These are phyloP conservation scores for Penicillium sp. DNA, from an alignment of 2,329 filamentous ascomycete genomes.

Conservation along the genomic window DNA sequence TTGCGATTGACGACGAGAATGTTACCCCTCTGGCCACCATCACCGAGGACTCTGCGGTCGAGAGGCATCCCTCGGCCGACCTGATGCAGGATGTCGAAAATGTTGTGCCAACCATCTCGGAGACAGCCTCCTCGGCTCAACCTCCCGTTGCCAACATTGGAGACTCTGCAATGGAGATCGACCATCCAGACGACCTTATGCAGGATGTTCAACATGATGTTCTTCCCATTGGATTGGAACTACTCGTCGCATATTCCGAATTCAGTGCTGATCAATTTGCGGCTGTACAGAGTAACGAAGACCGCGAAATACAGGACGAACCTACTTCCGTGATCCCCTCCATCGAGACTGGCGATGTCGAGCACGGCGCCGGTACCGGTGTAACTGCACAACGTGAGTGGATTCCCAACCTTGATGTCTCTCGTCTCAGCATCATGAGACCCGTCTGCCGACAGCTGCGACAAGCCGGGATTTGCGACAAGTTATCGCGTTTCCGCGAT, in stretches of 20 bases:
- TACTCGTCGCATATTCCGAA: not conserved
- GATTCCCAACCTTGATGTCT: not conserved
- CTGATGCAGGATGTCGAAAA: not conserved
- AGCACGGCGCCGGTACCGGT: not conserved
- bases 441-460: not conserved
- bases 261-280: not conserved
- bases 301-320: not conserved
- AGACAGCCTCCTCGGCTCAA: not conserved
- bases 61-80: not conserved
- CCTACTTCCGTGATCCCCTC: not conserved
- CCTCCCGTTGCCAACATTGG: not conserved
- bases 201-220: not conserved
- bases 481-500: not conserved
- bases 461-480: not conserved
- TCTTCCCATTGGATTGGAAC: not conserved
- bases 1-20: not conserved
- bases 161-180: not conserved
- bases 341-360: slow-evolving; percentile 3
- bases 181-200: not conserved
- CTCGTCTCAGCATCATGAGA: not conserved
- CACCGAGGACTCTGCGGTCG: not conserved
- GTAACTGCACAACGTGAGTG: not conserved
- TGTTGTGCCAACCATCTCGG: not conserved
- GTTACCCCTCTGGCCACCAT: not conserved
- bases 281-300: not conserved